A percentile compares a stretch with the other conserved stretches of the same genome.
Evolutionary conservation across 345 rosid genomes (phyloP).

Genomic region (Melaleuca alternifolia): DNA sequence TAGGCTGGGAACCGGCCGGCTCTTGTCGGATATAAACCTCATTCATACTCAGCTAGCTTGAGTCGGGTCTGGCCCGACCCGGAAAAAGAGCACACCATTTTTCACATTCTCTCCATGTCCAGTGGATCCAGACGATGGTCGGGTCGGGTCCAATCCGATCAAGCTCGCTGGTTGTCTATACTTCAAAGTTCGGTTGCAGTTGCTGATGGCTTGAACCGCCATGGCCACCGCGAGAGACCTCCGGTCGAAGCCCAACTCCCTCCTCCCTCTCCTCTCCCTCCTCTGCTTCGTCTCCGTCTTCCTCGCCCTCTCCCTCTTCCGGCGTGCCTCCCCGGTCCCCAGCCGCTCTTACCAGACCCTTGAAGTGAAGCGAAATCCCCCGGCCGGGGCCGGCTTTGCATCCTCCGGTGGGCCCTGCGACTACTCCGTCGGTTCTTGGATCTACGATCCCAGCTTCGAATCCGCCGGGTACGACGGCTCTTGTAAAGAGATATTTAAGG

Average conservation of each 20-base stretch:
- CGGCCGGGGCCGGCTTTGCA: not conserved
- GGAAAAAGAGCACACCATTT: no score
- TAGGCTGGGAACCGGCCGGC: no score
- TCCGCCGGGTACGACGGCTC: constrained; percentile 34
- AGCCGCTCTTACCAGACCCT: constrained; percentile 1
- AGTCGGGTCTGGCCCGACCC: no score
- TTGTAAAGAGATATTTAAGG: constrained; percentile 91
- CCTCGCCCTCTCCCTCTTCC: constrained; percentile 27
- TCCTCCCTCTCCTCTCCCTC: constrained; percentile 54
- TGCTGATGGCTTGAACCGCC: not conserved
- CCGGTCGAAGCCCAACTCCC: constrained; percentile 50
- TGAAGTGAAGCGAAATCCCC: not conserved
- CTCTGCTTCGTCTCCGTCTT: constrained; percentile 45
- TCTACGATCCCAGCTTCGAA: constrained; percentile 38
- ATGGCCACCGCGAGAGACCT: constrained; percentile 11
- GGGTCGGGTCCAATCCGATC: no score
- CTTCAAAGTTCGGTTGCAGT: no score
- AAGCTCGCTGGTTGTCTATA: no score
- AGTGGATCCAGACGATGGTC: no score
- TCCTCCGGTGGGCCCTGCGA: constrained; percentile 24
- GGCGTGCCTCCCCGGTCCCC: constrained; percentile 12
- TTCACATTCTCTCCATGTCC: no score
- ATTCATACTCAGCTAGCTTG: no score
- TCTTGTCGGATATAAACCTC: no score
- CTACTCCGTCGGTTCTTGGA: constrained; percentile 68